Conservation (phyloP, 495 filamentous ascomycete species). For the Sabuloglossum arenarium region DNA sequence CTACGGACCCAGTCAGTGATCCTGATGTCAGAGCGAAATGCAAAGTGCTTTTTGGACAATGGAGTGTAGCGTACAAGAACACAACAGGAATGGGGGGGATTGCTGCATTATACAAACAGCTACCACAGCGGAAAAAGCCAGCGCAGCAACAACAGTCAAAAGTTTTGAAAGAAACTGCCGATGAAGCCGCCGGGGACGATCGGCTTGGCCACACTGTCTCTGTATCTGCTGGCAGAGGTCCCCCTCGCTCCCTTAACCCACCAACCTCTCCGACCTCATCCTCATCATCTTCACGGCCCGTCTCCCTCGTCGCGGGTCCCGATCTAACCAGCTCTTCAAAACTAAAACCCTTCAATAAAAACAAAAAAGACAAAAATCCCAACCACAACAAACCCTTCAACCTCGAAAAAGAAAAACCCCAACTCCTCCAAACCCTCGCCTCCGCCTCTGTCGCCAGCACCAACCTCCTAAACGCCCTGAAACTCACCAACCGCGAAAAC, state of each 20-base stretch:
- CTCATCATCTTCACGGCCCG: constrained; percentile 13
- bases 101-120: constrained; percentile 57
- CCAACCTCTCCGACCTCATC: constrained; percentile 12
- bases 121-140: constrained; percentile 44
- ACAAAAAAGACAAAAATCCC: constrained; percentile 24
- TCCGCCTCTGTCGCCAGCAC: constrained; percentile 73
- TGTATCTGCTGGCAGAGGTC: constrained; percentile 2
- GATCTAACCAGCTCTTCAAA: constrained; percentile 5
- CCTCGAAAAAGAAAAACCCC: constrained; percentile 8
- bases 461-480: constrained; percentile 74
- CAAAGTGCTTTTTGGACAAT: constrained; percentile 65
- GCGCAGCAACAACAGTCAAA: constrained; percentile 53
- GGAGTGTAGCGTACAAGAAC: constrained; percentile 66
- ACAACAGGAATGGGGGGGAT: constrained; percentile 65
- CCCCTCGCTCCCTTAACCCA: not conserved
- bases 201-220: constrained; percentile 18
- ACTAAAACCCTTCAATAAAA: constrained; percentile 19
- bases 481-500: constrained; percentile 75
- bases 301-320: constrained; percentile 2
- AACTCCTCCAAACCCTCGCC: constrained; percentile 61
- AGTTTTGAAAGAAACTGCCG: constrained; percentile 55
- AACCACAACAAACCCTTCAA: constrained; percentile 9
- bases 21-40: constrained; percentile 70
- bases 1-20: constrained; percentile 69
- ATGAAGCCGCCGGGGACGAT: constrained; percentile 32